Evolutionary conservation across 2,329 filamentous ascomycete genomes (phyloP), one percentile per base, ranked within the genome.

Genomic region (Stagonosporopsis rhizophila): DNA sequence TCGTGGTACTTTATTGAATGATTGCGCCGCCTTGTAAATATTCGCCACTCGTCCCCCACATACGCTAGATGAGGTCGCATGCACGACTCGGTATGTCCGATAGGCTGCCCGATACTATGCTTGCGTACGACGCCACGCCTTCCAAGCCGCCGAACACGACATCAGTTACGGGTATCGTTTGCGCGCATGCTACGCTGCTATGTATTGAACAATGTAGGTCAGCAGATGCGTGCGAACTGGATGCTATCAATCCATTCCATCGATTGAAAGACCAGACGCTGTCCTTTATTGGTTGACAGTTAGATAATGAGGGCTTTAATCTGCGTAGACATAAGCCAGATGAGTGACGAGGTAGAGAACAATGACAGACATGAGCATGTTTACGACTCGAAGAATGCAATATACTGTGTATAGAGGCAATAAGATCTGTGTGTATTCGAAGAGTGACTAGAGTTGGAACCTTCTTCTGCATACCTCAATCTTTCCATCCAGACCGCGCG

Each of bases 11-110:
- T 56, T 42, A 48, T 46, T 27, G 39, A 25, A 23, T 15, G 30
- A 32, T 14, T 25, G 20, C 27, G 9, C 37, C n/a, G 22, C 9
- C 38, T 42, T 38, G 45, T 46, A 47, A 55, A 60, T 55, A 58
- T 25, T 60, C 52, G 61, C 54, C 57, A 62, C 57, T n/a, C 41
- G 32, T 46, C 25, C 56, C 51, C 54, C 57, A 64, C 61, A 58
- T 62, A 57, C 57, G 54, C 59, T 60, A 58, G 46, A 57, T 42
- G 41, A 48, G 25, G 41, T 52, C 37, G 38, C 45, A 42, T 44
- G 35, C 41, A 27, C 17, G 30, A 38, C 14, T 41, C 49, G 49
- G 48, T 56, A 34, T 47, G 50, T 54, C 56, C 49, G 59, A 61
- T 59, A 61, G 52, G 56, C 35, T 41, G 23, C 32, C 19, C 7